phyloP scores from a whole-genome alignment of 495 filamentous ascomycete species.

The Gamarada debralockiae region DNA sequence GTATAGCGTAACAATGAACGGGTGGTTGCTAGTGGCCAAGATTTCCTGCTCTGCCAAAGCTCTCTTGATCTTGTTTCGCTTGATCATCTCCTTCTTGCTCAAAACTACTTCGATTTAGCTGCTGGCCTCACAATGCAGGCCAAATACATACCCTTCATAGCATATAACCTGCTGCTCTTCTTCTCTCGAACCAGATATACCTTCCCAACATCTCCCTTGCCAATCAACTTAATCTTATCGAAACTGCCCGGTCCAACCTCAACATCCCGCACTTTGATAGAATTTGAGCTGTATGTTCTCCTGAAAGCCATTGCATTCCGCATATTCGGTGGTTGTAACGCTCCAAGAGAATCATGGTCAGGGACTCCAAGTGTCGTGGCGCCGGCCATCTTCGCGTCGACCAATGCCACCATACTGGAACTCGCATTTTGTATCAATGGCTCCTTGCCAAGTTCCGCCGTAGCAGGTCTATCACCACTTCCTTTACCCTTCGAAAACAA shows the following conservation, averaged over 20 bases:
- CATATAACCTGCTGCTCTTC: constrained; percentile 91
- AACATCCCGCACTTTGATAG: constrained; percentile 95
- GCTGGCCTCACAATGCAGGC: background rate
- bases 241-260: constrained; percentile 95
- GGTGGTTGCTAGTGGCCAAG: constrained; percentile 95
- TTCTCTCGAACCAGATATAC: constrained; percentile 97
- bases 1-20: constrained; percentile 97
- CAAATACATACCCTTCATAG: constrained; percentile 81
- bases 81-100: constrained; percentile 99
- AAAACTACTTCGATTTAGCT: constrained; percentile 61
- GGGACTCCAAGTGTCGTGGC: constrained; percentile 31
- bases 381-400: constrained; percentile 21
- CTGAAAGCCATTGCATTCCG: constrained; percentile 63
- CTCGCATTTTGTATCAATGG: constrained; percentile 52
- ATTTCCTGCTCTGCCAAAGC: constrained; percentile 98
- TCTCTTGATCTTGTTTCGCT: constrained; percentile 99
- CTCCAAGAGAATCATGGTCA: constrained; percentile 34
- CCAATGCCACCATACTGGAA: constrained; percentile 52
- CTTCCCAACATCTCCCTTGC: constrained; percentile 97
- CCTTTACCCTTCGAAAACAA: constrained; percentile 68
- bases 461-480: constrained; percentile 65
- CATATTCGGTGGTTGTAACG: constrained; percentile 43
- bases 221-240: constrained; percentile 98
- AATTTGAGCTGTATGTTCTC: constrained; percentile 97
- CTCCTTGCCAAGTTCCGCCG: constrained; percentile 77